Evolutionary conservation across 208 protist genomes (phyloP), one percentile per base, ranked within the genome.

Genomic region (Leptomonas pyrrhocoris): DNA sequence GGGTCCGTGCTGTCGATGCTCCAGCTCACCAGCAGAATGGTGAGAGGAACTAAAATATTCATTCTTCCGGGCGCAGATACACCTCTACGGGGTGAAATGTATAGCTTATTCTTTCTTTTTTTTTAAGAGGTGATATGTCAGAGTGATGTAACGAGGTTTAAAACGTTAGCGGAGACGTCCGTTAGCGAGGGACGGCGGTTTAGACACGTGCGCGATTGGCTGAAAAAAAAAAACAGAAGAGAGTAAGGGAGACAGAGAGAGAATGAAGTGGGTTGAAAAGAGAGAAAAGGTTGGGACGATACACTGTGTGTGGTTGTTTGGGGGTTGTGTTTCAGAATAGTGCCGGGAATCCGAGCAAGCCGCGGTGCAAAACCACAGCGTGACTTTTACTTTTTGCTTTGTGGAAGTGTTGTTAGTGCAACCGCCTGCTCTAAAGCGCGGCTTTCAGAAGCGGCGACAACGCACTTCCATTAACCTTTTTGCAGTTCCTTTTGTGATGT

Each of bases 1-100:
- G 93, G 90, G 74, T 95, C 89, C 23, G 79, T 93, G 62, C 61
- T 80, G 80, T 97, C 93, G 30, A 97, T 73, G 57, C 87, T 93
- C 87, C 91, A 94, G 77, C 73, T 85, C 30, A 93, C 27, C 36
- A 96, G 48, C 40, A 96, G 59, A n/a, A 89, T 82, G 7, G 81
- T 80, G 51, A 93, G 57, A 12, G 80, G 75, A 1, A 90, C n/a
- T 45, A 96, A 42, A 57, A 85, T 43, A 68, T 96, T 94, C 88
- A 96, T 94, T 19, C n/a, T 71, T 1, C 30, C 19, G 31, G 18
- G 31, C 34, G 43, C 16, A 48, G 18, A 48, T 48, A n/a, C 11
- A n/a, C 43, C n/a, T n/a, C n/a, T n/a, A n/a, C n/a, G n/a, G n/a
- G n/a, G n/a, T n/a, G n/a, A n/a, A n/a, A n/a, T n/a, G n/a, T n/a